Conservation (phyloP, 2,329 filamentous ascomycete species). For the Talaromyces pinophilus region DNA sequence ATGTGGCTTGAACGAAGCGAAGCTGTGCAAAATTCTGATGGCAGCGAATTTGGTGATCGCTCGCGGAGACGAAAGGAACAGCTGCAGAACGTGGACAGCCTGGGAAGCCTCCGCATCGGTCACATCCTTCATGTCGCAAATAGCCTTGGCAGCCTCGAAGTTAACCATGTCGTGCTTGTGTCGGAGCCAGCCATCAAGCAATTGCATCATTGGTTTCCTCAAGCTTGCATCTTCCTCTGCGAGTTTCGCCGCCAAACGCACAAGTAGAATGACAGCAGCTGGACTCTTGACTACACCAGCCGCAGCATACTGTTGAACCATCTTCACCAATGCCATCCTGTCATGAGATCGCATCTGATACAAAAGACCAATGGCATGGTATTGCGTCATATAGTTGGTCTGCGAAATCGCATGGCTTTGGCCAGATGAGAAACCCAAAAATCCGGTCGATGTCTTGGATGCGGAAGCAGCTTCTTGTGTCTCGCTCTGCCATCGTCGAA, state of each 20-base stretch:
- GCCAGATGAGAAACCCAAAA: conserved; percentile 82
- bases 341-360: conserved; percentile 99
- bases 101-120: conserved; percentile 88
- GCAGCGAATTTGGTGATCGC: conserved; percentile 97
- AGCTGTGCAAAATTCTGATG: conserved; percentile 92
- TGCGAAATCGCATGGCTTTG: conserved; percentile 70
- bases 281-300: conserved; percentile 93
- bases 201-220: conserved; percentile 93
- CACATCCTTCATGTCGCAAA: conserved; percentile 91
- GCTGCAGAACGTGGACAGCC: conserved; percentile 90
- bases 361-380: conserved; percentile 93
- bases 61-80: conserved; percentile 93
- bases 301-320: conserved; percentile 98
- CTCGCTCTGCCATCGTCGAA: conserved; percentile 97
- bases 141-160: conserved; percentile 97
- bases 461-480: conserved; percentile 94
- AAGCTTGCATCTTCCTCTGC: conserved; percentile 89
- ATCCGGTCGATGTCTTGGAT: conserved; percentile 83
- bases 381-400: conserved; percentile 97
- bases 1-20: conserved; percentile 93
- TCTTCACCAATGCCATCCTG: conserved; percentile 97
- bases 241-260: conserved; percentile 87
- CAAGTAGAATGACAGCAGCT: conserved; percentile 86
- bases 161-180: conserved; percentile 99
- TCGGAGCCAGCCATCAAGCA: conserved; percentile 92